These are phyloP conservation scores for Geosmithia flava DNA, from an alignment of 2,329 filamentous ascomycete species.

Conservation along the genomic window DNA sequence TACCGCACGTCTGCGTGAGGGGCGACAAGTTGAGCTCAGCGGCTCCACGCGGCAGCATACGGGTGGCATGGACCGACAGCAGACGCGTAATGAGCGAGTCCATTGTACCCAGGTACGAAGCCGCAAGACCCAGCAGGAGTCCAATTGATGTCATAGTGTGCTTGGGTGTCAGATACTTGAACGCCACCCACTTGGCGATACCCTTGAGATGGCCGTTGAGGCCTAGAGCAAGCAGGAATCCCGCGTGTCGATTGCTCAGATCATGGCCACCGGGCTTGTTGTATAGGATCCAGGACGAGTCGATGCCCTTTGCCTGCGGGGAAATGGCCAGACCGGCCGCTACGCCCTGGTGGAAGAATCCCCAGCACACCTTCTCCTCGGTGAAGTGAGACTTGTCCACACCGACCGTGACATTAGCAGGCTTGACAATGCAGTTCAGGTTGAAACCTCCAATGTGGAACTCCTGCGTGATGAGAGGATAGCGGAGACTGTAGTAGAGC, in stretches of 20 bases:
- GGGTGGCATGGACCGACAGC: slow-evolving; percentile 88
- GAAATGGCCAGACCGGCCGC: slow-evolving; percentile 90
- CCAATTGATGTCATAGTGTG: slow-evolving; percentile 99
- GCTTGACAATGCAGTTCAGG: slow-evolving; percentile 81
- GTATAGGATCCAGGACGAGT: slow-evolving; percentile 97
- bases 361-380: slow-evolving; percentile 96
- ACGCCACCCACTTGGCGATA: slow-evolving; percentile 95
- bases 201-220: slow-evolving; percentile 90
- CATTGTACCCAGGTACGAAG: slow-evolving; percentile 94
- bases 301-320: slow-evolving; percentile 79
- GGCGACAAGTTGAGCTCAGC: slow-evolving; percentile 90
- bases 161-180: slow-evolving; percentile 98
- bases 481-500: slow-evolving; percentile 76
- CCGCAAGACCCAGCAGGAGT: slow-evolving; percentile 80
- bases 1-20: slow-evolving; percentile 85
- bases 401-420: slow-evolving; percentile 83
- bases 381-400: slow-evolving; percentile 79
- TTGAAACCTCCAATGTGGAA: slow-evolving; percentile 86
- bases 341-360: slow-evolving; percentile 94
- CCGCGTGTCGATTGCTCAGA: slow-evolving; percentile 89
- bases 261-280: slow-evolving; percentile 74
- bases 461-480: slow-evolving; percentile 84
- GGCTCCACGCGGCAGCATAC: slow-evolving; percentile 84
- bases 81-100: slow-evolving; percentile 88
- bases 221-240: slow-evolving; percentile 80